Conservation (phyloP, 129 eudicot genomes). For the Heracleum sosnowskyi region DNA sequence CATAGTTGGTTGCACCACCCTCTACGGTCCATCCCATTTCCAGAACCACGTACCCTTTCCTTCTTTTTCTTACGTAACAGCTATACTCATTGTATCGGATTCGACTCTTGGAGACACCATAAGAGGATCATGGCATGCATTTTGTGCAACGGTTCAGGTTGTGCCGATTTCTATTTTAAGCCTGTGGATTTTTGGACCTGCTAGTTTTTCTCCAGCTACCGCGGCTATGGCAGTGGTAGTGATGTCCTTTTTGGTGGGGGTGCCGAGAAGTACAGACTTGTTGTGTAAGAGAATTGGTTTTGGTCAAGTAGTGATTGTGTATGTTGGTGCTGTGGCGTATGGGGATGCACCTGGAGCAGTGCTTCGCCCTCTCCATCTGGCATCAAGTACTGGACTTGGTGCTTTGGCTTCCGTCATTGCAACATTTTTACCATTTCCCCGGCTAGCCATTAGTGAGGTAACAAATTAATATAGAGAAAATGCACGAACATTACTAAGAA, state of each 20-base stretch:
- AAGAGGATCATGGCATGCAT: constrained; percentile 48
- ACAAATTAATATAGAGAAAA: neutral
- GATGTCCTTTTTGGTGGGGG: constrained; percentile 42
- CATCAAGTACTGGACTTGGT: constrained; percentile 65
- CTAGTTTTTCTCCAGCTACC: constrained; percentile 18
- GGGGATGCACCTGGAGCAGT: constrained; percentile 18
- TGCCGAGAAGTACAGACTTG: constrained; percentile 43
- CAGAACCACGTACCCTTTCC: constrained; percentile 34
- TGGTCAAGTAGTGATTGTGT: constrained; percentile 69
- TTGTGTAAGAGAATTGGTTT: constrained; percentile 58
- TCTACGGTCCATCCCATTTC: constrained; percentile 54
- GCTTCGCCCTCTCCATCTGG: constrained; percentile 56
- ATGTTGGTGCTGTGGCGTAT: constrained; percentile 45
- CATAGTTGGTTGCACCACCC: constrained; percentile 57
- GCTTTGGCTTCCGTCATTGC: constrained; percentile 55
- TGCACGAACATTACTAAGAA: too few species aligned
- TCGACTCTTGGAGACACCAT: constrained; percentile 54
- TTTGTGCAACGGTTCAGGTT: constrained; percentile 47
- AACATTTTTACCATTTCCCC: constrained; percentile 59
- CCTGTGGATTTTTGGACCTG: constrained; percentile 38
- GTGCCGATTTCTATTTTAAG: constrained; percentile 39
- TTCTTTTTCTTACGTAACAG: constrained; percentile 59
- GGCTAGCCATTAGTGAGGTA: constrained; percentile 57
- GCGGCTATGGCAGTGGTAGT: constrained; percentile 46
- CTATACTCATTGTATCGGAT: constrained; percentile 56